phyloP scores from a whole-genome alignment of 352 stramenopile species.

The Globisporangium orthogonon region DNA sequence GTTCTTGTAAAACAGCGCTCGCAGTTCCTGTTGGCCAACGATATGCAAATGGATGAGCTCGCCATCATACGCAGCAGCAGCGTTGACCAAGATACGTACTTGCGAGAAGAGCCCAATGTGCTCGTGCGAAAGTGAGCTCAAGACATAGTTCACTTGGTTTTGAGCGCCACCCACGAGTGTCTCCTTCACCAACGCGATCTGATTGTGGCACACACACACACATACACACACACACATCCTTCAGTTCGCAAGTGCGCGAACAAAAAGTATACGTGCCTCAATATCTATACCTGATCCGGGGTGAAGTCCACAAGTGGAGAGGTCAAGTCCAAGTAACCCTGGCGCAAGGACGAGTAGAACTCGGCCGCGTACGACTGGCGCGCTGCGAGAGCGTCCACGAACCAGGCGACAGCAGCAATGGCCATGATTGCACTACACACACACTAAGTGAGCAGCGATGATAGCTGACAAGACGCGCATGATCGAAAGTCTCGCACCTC shows the following conservation, averaged over 20 bases:
- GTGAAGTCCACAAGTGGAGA: constrained; percentile 81
- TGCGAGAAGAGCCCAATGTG: constrained; percentile 73
- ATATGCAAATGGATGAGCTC: neutral
- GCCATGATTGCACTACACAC: constrained; percentile 56
- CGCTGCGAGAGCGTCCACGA: constrained; percentile 62
- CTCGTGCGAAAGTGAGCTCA: constrained; percentile 68
- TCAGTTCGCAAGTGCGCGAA: too few relatives aligned
- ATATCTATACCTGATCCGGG: constrained; percentile 55
- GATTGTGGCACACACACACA: neutral
- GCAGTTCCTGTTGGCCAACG: constrained; percentile 45
- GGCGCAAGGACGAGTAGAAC: constrained; percentile 80
- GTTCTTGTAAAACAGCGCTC: constrained; percentile 68
- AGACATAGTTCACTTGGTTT: constrained; percentile 84
- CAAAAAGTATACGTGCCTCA: too few relatives aligned
- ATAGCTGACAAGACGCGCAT: too few relatives aligned
- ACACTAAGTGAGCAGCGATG: neutral
- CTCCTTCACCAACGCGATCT: constrained; percentile 79
- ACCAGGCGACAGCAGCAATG: constrained; percentile 47
- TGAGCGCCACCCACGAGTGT: constrained; percentile 65
- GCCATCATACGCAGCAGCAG: neutral
- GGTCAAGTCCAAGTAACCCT: constrained; percentile 76
- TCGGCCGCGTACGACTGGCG: constrained; percentile 80
- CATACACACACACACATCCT: neutral
- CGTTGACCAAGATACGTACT: constrained; percentile 15
- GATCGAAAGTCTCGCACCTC: constrained; percentile 27